Percentiles rank a stretch among this genome's conserved stretches.
These are phyloP conservation scores for Mucor mucedo DNA, from an alignment of 371 early-diverging fungal genomes.

Conservation along the genomic window DNA sequence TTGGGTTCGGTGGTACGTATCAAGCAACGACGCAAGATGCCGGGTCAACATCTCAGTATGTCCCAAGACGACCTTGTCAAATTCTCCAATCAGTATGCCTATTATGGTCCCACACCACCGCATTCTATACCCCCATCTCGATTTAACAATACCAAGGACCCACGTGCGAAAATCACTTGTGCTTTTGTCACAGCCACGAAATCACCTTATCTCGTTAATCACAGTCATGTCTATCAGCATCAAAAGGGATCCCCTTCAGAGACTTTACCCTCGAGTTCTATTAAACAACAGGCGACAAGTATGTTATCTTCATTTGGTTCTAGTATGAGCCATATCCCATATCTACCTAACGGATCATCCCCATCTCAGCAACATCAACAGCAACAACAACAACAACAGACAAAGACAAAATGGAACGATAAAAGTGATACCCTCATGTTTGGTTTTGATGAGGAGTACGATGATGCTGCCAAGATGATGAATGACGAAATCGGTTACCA, in stretches of 20 bases:
- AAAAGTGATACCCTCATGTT: slow-evolving; percentile 46
- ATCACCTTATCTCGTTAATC: slow-evolving; percentile 37
- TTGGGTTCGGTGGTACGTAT: slow-evolving; percentile 55
- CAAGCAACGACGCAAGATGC: slow-evolving; percentile 58
- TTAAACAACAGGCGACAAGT: slow-evolving; percentile 46
- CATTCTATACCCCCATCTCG: slow-evolving; percentile 17
- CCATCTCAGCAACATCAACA: slow-evolving; percentile 10
- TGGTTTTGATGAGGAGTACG: slow-evolving; percentile 60
- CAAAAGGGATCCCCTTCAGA: not conserved
- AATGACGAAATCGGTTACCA: slow-evolving; percentile 59
- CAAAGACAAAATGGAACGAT: slow-evolving; percentile 35
- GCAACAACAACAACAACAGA: slow-evolving; percentile 10
- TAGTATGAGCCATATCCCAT: slow-evolving; percentile 27
- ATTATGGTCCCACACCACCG: slow-evolving; percentile 24
- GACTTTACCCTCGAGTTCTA: slow-evolving; percentile 11
- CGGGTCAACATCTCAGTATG: slow-evolving; percentile 14
- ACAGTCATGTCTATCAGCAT: slow-evolving; percentile 2
- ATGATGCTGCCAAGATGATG: slow-evolving; percentile 41
- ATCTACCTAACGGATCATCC: slow-evolving; percentile 17
- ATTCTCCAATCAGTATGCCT: slow-evolving; percentile 4
- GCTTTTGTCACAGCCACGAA: slow-evolving; percentile 41
- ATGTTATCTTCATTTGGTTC: slow-evolving; percentile 46
- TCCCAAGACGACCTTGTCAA: slow-evolving; percentile 24
- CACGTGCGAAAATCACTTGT: slow-evolving; percentile 41
- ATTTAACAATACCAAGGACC: slow-evolving; percentile 10